A percentile compares a stretch with the other conserved stretches of the same genome.
These are phyloP conservation scores for Paracoccidioides brasiliensis DNA, from an alignment of 2,329 filamentous ascomycete species.

Conservation along the genomic window DNA sequence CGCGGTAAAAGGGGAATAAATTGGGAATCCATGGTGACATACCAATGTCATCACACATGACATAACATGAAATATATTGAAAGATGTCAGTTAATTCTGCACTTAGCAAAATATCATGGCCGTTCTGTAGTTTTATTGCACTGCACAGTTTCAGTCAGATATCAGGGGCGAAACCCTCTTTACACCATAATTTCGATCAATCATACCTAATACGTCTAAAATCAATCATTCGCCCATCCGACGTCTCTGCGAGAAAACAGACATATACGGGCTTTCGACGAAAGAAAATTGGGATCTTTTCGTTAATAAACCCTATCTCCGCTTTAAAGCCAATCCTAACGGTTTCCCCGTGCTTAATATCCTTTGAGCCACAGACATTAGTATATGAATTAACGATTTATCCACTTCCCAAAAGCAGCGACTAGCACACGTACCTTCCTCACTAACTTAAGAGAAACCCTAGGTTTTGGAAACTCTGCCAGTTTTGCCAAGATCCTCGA, in stretches of 20 bases:
- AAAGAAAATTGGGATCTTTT: constrained; percentile 48
- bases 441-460: constrained; percentile 40
- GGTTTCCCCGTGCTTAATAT: constrained; percentile 25
- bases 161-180: not conserved
- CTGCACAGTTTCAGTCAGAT: constrained; percentile 30
- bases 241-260: constrained; percentile 61
- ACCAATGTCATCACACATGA: constrained; percentile 79
- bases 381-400: not conserved
- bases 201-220: constrained; percentile 47
- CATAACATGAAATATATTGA: constrained; percentile 51
- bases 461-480: constrained; percentile 57
- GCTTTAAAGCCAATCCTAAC: constrained; percentile 51
- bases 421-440: constrained; percentile 34
- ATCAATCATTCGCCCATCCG: constrained; percentile 55
- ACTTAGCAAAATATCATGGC: constrained; percentile 47
- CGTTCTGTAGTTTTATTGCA: constrained; percentile 50
- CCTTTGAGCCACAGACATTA: constrained; percentile 12
- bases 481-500: constrained; percentile 52
- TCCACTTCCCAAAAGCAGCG: constrained; percentile 28
- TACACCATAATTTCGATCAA: not conserved
- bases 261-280: constrained; percentile 52
- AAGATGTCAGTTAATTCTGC: constrained; percentile 42
- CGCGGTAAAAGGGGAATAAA: not conserved
- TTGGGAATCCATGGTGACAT: constrained; percentile 13
- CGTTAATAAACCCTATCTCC: constrained; percentile 59